Percentiles rank a stretch among this genome's conserved stretches.
Conservation (phyloP, 2,329 filamentous ascomycete species). For the Monosporascus sp. region DNA sequence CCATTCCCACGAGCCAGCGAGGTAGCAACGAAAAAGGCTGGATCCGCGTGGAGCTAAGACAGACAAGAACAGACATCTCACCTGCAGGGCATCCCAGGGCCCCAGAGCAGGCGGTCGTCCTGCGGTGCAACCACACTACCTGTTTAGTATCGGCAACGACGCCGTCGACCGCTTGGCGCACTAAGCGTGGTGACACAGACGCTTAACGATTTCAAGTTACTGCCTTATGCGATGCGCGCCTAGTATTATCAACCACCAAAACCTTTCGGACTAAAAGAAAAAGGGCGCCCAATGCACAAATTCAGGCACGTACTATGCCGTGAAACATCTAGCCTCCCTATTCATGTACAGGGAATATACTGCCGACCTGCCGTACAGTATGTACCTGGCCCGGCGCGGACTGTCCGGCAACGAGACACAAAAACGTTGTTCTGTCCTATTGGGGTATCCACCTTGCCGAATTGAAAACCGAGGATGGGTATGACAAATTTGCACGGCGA, state of each 20-base stretch:
- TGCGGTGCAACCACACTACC: constrained; percentile 1
- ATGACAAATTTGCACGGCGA: too few relatives aligned
- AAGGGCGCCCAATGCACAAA: not conserved
- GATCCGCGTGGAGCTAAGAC: not conserved
- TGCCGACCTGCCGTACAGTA: not conserved
- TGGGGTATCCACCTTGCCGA: too few relatives aligned
- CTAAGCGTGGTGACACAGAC: not conserved
- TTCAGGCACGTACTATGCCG: not conserved
- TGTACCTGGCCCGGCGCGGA: not conserved
- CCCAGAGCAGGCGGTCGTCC: not conserved
- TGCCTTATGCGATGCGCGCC: too few relatives aligned
- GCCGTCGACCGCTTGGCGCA: not conserved
- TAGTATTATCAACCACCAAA: not conserved
- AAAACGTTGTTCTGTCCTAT: too few relatives aligned
- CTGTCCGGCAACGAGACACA: not conserved
- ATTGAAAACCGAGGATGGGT: too few relatives aligned
- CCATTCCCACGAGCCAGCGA: not conserved
- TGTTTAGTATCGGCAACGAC: not conserved
- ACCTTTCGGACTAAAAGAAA: not conserved
- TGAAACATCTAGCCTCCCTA: not conserved
- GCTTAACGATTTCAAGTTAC: not conserved
- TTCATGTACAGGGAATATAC: not conserved
- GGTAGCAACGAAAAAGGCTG: not conserved
- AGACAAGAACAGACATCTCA: not conserved
- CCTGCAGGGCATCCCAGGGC: not conserved